phyloP scores from a whole-genome alignment of 331 rosid genomes.

The Saraca asoca region DNA sequence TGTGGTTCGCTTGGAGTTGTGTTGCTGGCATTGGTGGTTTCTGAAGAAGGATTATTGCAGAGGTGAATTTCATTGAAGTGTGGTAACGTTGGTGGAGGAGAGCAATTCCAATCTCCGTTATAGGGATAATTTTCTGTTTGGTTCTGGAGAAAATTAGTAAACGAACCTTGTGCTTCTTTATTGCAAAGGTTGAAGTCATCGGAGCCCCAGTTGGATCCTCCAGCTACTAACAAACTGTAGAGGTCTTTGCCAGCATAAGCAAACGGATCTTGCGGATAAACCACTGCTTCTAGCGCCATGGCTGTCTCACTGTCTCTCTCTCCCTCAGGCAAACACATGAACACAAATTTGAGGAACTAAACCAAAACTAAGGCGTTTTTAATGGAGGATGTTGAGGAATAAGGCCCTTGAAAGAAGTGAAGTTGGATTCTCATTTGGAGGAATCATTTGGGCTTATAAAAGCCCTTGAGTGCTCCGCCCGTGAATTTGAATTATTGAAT shows the following conservation, averaged over 20 bases:
- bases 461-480: slow-evolving; percentile 38
- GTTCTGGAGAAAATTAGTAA: slow-evolving; percentile 46
- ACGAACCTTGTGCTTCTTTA: slow-evolving; percentile 36
- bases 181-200: slow-evolving; percentile 31
- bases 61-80: slow-evolving; percentile 43
- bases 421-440: slow-evolving; percentile 34
- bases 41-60: slow-evolving; percentile 52
- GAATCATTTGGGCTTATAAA: slow-evolving; percentile 45
- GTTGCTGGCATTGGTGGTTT: slow-evolving; percentile 21
- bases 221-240: slow-evolving; percentile 48
- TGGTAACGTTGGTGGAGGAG: slow-evolving; percentile 48
- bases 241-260: slow-evolving; percentile 48
- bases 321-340: slow-evolving; percentile 40
- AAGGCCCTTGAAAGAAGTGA: slow-evolving; percentile 5
- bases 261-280: slow-evolving; percentile 66
- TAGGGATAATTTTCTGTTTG: slow-evolving; percentile 48
- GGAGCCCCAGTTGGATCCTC: slow-evolving; percentile 34
- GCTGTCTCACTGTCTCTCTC: slow-evolving; percentile 29
- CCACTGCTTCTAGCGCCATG: slow-evolving; percentile 87
- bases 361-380: too few relatives aligned
- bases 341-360: not conserved
- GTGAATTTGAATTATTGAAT: slow-evolving; percentile 37
- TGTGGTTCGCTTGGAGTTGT: slow-evolving; percentile 13
- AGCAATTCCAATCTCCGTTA: slow-evolving; percentile 39
- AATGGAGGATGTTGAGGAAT: not conserved